These are phyloP conservation scores for Clavispora fructus DNA, from an alignment of 805 yeast genomes.

Conservation along the genomic window DNA sequence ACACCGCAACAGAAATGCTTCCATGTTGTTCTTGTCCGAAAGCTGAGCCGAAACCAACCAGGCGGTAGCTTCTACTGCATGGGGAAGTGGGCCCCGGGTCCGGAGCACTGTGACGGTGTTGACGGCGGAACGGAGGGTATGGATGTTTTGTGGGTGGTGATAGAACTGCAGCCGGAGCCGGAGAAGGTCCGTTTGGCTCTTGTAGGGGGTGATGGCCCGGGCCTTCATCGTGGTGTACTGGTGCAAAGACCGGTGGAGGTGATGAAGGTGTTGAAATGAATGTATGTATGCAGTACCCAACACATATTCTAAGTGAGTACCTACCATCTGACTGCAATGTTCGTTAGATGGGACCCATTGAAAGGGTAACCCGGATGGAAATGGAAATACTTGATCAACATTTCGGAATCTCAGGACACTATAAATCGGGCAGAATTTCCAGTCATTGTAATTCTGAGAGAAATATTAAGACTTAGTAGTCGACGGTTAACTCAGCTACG, in stretches of 20 bases:
- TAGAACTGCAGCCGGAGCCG: constrained; percentile 7
- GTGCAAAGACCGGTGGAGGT: background rate
- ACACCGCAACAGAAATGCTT: constrained; percentile 33
- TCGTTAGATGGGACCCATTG: too few relatives aligned
- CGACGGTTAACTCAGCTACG: too few relatives aligned
- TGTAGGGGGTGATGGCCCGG: constrained; percentile 8
- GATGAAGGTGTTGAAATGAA: background rate
- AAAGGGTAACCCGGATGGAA: too few relatives aligned
- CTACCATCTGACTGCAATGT: too few relatives aligned
- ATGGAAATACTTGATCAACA: too few relatives aligned
- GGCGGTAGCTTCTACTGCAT: constrained; percentile 64
- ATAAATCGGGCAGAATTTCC: too few relatives aligned
- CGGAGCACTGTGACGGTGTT: constrained; percentile 44
- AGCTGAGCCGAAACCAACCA: constrained; percentile 48
- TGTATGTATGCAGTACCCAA: too few relatives aligned
- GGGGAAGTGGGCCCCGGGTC: constrained; percentile 65
- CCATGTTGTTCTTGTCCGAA: constrained; percentile 28
- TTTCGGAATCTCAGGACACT: too few relatives aligned
- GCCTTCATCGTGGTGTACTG: background rate
- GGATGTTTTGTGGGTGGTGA: background rate
- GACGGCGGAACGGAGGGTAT: background rate
- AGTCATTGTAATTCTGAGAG: too few relatives aligned
- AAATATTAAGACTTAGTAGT: too few relatives aligned
- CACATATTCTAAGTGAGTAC: too few relatives aligned
- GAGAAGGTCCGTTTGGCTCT: constrained; percentile 5